Conservation (phyloP, 2,329 filamentous ascomycete species). For the Diaporthe destruens region DNA sequence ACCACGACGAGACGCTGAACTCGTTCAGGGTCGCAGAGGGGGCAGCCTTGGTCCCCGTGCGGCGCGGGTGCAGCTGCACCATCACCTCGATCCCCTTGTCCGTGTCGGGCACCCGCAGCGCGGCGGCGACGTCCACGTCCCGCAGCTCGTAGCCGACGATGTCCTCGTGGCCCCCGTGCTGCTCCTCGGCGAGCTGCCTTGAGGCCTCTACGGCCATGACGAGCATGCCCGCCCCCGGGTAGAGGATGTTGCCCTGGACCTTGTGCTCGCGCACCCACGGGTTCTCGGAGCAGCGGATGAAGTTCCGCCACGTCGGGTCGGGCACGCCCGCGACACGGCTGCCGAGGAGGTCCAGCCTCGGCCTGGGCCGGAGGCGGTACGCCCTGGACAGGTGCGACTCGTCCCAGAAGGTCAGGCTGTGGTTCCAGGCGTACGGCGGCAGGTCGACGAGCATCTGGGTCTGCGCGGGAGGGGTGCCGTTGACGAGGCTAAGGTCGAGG, state of each 20-base stretch:
- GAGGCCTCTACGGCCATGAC: slow-evolving; percentile 52
- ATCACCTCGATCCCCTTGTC: slow-evolving; percentile 44
- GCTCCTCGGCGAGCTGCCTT: slow-evolving; percentile 12
- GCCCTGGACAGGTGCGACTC: slow-evolving; percentile 45
- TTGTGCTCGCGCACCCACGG: slow-evolving; percentile 71
- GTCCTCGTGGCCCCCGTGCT: background rate
- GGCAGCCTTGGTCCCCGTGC: slow-evolving; percentile 39
- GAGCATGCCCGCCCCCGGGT: slow-evolving; percentile 66
- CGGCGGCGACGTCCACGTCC: slow-evolving; percentile 44
- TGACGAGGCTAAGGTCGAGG: slow-evolving; percentile 56
- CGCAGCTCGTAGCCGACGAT: slow-evolving; percentile 44
- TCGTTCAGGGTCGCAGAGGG: background rate
- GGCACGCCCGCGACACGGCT: slow-evolving; percentile 57
- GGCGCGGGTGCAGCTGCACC: slow-evolving; percentile 41
- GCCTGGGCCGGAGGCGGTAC: slow-evolving; percentile 56
- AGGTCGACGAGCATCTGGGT: slow-evolving; percentile 34
- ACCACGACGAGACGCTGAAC: slow-evolving; percentile 29
- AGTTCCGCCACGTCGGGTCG: slow-evolving; percentile 63
- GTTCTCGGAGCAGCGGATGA: slow-evolving; percentile 59
- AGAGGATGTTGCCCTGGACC: slow-evolving; percentile 68
- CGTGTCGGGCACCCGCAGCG: slow-evolving; percentile 42
- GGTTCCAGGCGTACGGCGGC: slow-evolving; percentile 39
- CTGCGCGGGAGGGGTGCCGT: background rate
- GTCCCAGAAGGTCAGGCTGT: slow-evolving; percentile 34
- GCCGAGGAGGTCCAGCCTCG: slow-evolving; percentile 61